Base-by-base conservation (phyloP, 352 stramenopile species). In the Pythium utonaiense region DNA sequence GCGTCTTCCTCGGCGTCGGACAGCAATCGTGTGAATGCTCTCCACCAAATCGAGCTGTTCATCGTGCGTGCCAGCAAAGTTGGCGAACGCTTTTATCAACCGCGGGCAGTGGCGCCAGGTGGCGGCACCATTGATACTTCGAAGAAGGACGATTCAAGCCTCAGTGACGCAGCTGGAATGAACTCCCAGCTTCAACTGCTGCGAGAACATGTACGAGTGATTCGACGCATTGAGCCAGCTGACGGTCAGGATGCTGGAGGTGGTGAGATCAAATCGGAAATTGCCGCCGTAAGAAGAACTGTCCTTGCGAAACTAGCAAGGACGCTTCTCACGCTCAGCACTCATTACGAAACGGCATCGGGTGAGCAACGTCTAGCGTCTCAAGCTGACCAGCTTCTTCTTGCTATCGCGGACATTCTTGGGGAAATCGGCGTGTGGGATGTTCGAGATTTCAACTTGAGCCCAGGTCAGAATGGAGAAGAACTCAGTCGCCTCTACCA, bases 341-440 rank as follows among this genome's bases (percentile, higher is more conserved):
- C 68, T 1, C 69, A 66, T 1, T 63, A 56, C 34, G 45, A 62
- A 6, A 33, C 19, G 5, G 41, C 28, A 19, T 30, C 22, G 9
- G 17, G 16, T 9, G 7, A 48, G n/a, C 42, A 30, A 31, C 10
- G 22, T 22, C 48, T 42, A 5, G 8, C 16, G 4, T 48, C 14
- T 44, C 22, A 28, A 44, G 22, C 14, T 25, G 44, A 25, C 14
- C 28, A 48, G n/a, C 25, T 57, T 28, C 24, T 64, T 9, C 56
- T 64, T 14, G 68, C 69, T 27, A 71, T 91, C 49, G 82, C 82
- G 10, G 66, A 89, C 63, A 73, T 67, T 17, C 76, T 94, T 38
- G 85, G 85, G 5, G 78, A 88, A 38, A 53, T 93, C 30, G 85
- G 85, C 12, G 67, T 77, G 12, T 74, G 90, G 24, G 75, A 90